Evolutionary conservation across 1,284 basidiomycete genomes (phyloP).

Genomic region (Apiotrichum domesticum): DNA sequence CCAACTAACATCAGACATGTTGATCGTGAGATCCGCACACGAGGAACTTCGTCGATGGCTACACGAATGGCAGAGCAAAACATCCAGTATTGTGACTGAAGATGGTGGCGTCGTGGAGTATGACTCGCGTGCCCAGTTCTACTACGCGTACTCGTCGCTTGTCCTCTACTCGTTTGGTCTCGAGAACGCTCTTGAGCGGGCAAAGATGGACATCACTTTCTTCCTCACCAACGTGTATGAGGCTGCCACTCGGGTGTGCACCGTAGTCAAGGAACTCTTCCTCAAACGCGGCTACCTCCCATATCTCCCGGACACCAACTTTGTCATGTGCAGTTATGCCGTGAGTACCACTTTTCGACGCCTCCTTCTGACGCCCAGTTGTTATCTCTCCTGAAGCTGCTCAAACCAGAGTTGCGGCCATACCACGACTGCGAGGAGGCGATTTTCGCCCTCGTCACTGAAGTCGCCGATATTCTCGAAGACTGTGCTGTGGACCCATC

Average conservation of each 20-base stretch:
- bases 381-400: constrained; percentile 76
- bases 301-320: constrained; percentile 85
- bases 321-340: constrained; percentile 77
- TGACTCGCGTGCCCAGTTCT: constrained; percentile 56
- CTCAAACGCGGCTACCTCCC: constrained; percentile 68
- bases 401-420: constrained; percentile 43
- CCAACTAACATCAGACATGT: constrained; percentile 22
- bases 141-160: constrained; percentile 75
- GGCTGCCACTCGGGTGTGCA: constrained; percentile 53
- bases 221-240: constrained; percentile 79
- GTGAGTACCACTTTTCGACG: constrained; percentile 19
- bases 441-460: constrained; percentile 50
- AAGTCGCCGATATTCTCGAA: constrained; percentile 73
- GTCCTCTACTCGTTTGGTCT: constrained; percentile 91
- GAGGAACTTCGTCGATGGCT: constrained; percentile 42
- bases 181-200: constrained; percentile 78
- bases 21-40: constrained; percentile 41
- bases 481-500: constrained; percentile 63
- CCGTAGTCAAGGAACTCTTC: constrained; percentile 57
- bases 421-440: constrained; percentile 38
- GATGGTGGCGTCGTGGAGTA: constrained; percentile 19
- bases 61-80: constrained; percentile 15
- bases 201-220: constrained; percentile 61
- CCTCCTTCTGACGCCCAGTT: constrained; percentile 51
- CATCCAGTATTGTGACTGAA: background rate